Percentiles rank a stretch among this genome's conserved stretches.
phyloP scores from a whole-genome alignment of 176 grass and related monocot species.

The Saccharum officinarum region DNA sequence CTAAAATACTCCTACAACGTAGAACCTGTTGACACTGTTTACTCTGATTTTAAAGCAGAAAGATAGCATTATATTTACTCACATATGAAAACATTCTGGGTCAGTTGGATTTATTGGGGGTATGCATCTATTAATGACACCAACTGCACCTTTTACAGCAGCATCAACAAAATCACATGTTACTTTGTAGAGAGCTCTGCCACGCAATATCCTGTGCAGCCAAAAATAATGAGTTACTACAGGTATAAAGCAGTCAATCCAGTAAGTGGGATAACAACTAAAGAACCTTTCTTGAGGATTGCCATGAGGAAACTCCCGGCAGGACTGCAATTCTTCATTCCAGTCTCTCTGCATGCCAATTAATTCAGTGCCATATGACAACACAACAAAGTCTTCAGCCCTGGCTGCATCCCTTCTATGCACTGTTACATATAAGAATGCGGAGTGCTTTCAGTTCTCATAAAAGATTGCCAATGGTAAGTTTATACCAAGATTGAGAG shows the following conservation, averaged over 20 bases:
- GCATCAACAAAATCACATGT: constrained; percentile 99
- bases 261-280: constrained; percentile 7
- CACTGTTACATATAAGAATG: constrained; percentile 53
- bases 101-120: constrained; percentile 99
- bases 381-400: constrained; percentile 75
- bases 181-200: constrained; percentile 97
- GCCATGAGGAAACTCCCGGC: constrained; percentile 90
- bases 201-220: constrained; percentile 77
- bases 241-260: constrained; percentile 8
- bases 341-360: constrained; percentile 99
- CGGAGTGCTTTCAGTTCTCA: neutral
- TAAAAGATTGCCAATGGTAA: neutral
- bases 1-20: neutral
- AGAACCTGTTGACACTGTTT: neutral
- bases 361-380: constrained; percentile 93
- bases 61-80: constrained; percentile 40
- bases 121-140: constrained; percentile 97
- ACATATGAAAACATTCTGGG: constrained; percentile 99
- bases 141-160: constrained; percentile 92
- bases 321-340: constrained; percentile 97
- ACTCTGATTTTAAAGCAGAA: neutral
- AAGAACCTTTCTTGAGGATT: constrained; percentile 88
- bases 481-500: neutral
- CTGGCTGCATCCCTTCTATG: constrained; percentile 87
- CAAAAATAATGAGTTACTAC: constrained; percentile 34